These are phyloP conservation scores for Dacryopinax spathularia DNA, from an alignment of 768 basidiomycete species.

Conservation along the genomic window DNA sequence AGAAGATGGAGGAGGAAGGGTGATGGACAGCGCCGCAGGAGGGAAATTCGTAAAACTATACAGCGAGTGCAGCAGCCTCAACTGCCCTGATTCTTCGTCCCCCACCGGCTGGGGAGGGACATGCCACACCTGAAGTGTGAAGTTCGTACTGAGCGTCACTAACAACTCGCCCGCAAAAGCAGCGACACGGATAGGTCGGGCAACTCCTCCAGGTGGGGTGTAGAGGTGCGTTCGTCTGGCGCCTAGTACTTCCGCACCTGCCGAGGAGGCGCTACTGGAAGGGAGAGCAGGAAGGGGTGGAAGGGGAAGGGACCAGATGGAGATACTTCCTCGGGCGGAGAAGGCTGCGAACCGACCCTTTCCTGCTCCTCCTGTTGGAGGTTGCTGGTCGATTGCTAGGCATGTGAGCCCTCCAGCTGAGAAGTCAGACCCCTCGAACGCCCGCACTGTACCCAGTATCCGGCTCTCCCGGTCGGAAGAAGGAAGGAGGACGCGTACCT, in stretches of 20 bases:
- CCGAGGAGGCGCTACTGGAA: too few species aligned
- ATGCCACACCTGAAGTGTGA: neutral
- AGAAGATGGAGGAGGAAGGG: neutral
- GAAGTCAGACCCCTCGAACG: neutral
- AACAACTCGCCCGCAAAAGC: neutral
- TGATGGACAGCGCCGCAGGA: neutral
- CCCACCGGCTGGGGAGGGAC: neutral
- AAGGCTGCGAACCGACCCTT: neutral
- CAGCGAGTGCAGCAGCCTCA: neutral
- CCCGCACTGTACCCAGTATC: neutral
- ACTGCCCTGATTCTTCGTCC: neutral
- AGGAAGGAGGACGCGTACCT: neutral
- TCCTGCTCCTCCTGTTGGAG: neutral
- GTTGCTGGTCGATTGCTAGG: neutral
- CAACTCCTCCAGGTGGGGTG: neutral
- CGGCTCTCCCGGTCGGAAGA: neutral
- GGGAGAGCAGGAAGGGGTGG: neutral
- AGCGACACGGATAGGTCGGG: neutral
- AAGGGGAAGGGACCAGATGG: neutral
- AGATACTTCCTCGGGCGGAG: neutral
- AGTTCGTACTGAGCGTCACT: neutral
- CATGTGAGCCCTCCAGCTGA: neutral
- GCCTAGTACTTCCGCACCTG: neutral
- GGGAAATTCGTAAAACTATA: neutral
- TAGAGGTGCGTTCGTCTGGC: neutral